Base-by-base conservation (phyloP, 768 basidiomycete genomes). In the Gloeopeniophorella convolvens region DNA sequence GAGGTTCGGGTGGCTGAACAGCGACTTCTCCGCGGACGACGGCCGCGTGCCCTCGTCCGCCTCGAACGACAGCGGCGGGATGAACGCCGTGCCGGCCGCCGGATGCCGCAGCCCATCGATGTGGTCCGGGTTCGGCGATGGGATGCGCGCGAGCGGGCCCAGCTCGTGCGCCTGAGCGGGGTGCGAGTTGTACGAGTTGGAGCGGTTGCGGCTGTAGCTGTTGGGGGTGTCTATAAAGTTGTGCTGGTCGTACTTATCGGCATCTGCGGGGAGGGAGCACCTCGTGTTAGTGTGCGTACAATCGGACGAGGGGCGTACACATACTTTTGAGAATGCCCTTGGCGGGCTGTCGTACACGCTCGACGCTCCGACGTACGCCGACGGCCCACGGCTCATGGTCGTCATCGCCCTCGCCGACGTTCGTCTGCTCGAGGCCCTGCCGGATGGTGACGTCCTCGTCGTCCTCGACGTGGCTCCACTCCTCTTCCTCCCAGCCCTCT, bases 241-340 rank as follows among this genome's bases (percentile, higher is more conserved):
- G 45, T 81, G 73, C 66, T 91, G 90, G 55, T 74, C 75, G 64
- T 88, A 91, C 20, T 68, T 73, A 1, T 73, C 75, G 9, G 87
- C 85, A 63, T 83, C 88, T 89, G 62, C n/a, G 21, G 21, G 8
- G n/a, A 37, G 21, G 26, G 13, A 31, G 23, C 2, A 31, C 11
- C 9, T 15, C 10, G 7, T 34, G 37, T 44, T n/a, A 45, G 26
- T 12, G 20, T 15, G 10, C 46, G 47, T 5, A 35, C 51, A 57
- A 42, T 20, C 59, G 39, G 57, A 20, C 20, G 3, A 53, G 62
- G 26, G 51, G 28, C 39, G 30, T 42, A 20, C 20, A 51, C 27
- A 37, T 78, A 89, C 89, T 67, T 73, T 97, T 99, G 55, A 99
- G 69, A 50, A 99, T 97, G 18, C 95, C 91, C 66, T 76, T 89